Evolutionary conservation across 139 green algal genomes (phyloP).

Genomic region (Yamagishiella unicocca): DNA sequence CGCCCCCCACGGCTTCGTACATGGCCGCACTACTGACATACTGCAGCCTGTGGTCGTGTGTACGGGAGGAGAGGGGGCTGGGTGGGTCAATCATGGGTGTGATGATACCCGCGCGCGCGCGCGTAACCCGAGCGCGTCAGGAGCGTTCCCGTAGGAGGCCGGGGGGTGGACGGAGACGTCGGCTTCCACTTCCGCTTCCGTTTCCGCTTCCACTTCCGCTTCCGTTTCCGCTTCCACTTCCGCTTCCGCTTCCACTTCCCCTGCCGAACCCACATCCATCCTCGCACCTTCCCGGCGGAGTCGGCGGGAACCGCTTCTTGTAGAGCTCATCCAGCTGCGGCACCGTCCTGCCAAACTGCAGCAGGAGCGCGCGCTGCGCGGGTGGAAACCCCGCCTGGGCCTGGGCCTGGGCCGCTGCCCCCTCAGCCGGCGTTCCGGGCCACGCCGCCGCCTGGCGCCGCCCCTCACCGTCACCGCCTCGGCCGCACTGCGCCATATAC

Average conservation of each 20-base stretch:
- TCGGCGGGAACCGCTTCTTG: background rate
- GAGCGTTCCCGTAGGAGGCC: background rate
- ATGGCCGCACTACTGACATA: background rate
- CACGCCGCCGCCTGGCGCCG: background rate
- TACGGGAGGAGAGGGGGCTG: background rate
- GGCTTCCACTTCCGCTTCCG: background rate
- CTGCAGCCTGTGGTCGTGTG: background rate
- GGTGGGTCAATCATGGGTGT: background rate
- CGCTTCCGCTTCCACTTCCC: background rate
- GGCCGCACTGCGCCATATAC: background rate
- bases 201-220: background rate
- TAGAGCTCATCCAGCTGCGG: slow-evolving; percentile 1
- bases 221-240: background rate
- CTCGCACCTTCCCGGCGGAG: slow-evolving; percentile 6
- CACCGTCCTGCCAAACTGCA: background rate
- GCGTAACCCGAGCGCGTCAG: background rate
- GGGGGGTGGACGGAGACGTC: background rate
- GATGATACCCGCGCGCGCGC: background rate
- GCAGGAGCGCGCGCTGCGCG: background rate
- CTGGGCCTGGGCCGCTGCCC: background rate
- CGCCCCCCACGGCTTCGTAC: background rate
- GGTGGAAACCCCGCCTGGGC: background rate
- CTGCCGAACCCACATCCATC: background rate
- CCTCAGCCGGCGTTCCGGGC: background rate
- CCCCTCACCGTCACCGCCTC: background rate